Evolutionary conservation across 2,329 filamentous ascomycete species (phyloP).

Genomic region (Apiospora phragmitis): DNA sequence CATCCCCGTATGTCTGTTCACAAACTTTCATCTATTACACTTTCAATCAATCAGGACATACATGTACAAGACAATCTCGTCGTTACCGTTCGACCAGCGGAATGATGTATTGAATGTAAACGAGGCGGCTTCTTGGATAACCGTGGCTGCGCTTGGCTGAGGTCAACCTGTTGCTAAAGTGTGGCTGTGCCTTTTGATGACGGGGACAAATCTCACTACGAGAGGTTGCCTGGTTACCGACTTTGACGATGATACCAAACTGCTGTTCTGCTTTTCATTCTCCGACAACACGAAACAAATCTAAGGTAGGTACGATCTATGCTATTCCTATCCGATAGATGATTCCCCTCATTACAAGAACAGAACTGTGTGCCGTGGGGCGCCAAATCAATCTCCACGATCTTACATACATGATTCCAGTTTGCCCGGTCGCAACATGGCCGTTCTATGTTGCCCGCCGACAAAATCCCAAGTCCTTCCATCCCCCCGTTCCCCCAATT

Average conservation of each 20-base stretch:
- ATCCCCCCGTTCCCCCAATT: too few species aligned
- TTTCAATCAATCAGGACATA: too few species aligned
- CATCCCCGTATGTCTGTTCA: neutral
- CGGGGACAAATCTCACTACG: neutral
- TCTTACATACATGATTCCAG: neutral
- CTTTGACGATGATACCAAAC: neutral
- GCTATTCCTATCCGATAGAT: neutral
- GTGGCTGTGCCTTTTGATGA: neutral
- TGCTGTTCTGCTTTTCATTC: neutral
- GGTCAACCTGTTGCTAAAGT: too few species aligned
- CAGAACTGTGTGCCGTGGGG: neutral
- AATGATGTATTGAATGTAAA: too few species aligned
- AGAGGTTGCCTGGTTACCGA: too few species aligned
- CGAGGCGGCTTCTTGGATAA: too few species aligned
- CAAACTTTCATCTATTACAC: too few species aligned
- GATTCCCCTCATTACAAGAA: neutral
- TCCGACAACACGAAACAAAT: neutral
- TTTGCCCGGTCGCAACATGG: neutral
- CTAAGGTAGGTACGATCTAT: slow-evolving; percentile 7
- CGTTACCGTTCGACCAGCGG: too few species aligned
- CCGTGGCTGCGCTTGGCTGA: too few species aligned
- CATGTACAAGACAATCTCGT: too few species aligned
- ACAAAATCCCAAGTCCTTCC: neutral
- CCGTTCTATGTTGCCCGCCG: neutral
- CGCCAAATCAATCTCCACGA: neutral